Evolutionary conservation across 2,329 filamentous ascomycete genomes (phyloP).

Genomic region (Trichoderma koningii): DNA sequence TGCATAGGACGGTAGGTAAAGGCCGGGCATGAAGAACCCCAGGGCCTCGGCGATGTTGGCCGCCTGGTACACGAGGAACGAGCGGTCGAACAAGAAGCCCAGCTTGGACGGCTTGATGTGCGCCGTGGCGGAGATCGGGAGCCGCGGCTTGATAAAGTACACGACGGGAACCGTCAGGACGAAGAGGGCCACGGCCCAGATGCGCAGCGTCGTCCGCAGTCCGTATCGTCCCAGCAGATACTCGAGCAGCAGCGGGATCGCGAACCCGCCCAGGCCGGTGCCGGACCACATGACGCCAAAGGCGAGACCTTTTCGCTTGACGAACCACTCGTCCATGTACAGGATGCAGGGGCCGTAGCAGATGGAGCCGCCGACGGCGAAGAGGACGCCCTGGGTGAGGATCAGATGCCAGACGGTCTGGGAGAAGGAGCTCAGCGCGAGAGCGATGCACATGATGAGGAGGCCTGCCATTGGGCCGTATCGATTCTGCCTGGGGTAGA

Average conservation of each 20-base stretch:
- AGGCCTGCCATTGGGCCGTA: conserved; percentile 46
- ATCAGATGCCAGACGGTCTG: conserved; percentile 54
- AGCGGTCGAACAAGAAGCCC: conserved; percentile 52
- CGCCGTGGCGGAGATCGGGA: conserved; percentile 41
- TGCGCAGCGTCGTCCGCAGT: conserved; percentile 47
- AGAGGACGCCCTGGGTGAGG: conserved; percentile 59
- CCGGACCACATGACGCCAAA: conserved; percentile 57
- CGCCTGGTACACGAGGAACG: conserved; percentile 56
- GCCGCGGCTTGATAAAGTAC: conserved; percentile 54
- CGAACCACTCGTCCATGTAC: conserved; percentile 61
- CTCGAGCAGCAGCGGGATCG: conserved; percentile 50
- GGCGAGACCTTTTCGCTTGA: conserved; percentile 52
- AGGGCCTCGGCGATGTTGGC: conserved; percentile 58
- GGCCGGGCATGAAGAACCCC: conserved; percentile 62
- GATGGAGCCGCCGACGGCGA: conserved; percentile 54
- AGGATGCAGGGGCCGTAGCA: conserved; percentile 54
- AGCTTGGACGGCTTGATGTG: conserved; percentile 41
- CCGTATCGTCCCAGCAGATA: conserved; percentile 49
- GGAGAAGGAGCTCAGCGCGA: conserved; percentile 52
- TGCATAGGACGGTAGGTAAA: conserved; percentile 60
- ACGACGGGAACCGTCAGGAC: conserved; percentile 53
- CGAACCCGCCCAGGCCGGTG: conserved; percentile 51
- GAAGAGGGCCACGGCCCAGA: conserved; percentile 51
- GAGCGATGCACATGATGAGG: conserved; percentile 50
- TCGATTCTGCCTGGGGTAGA: conserved; percentile 42